phyloP scores from a whole-genome alignment of 176 grass and related monocot species.

The Bromus sterilis region DNA sequence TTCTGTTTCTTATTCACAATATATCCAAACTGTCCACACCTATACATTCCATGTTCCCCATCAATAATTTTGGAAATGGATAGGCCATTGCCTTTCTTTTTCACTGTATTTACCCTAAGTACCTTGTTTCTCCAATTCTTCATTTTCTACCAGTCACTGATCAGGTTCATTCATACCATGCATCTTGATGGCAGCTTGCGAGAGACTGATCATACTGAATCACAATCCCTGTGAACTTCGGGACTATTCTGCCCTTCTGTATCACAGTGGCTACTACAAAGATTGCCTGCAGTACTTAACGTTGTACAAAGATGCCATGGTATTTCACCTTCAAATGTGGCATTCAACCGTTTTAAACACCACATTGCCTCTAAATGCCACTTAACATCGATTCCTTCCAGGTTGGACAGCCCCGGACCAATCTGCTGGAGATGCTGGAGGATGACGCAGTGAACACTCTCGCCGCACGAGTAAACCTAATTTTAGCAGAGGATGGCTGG shows the following conservation, averaged over 20 bases:
- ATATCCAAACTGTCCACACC: not conserved
- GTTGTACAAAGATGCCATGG: constrained; percentile 40
- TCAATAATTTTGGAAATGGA: not conserved
- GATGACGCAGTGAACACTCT: constrained; percentile 50
- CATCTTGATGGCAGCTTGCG: constrained; percentile 51
- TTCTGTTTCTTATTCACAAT: not conserved
- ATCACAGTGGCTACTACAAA: constrained; percentile 82
- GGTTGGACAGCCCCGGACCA: constrained; percentile 12
- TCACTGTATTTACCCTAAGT: not conserved
- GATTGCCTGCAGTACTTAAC: constrained; percentile 65
- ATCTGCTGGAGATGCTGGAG: constrained; percentile 44
- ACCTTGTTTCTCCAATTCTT: not conserved
- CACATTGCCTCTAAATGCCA: not conserved
- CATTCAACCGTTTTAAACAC: not conserved
- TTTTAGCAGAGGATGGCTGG: constrained; percentile 83
- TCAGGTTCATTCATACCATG: not conserved
- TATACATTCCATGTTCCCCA: not conserved
- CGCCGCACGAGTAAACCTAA: constrained; percentile 33
- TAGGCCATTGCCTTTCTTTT: not conserved
- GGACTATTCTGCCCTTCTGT: constrained; percentile 80
- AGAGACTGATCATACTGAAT: constrained; percentile 64
- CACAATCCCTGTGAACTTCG: constrained; percentile 44
- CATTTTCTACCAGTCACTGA: not conserved
- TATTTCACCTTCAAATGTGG: constrained; percentile 12
- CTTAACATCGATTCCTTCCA: not conserved